Conservation (phyloP, 2,329 filamentous ascomycete species). For the Leptographium lundbergii region DNA sequence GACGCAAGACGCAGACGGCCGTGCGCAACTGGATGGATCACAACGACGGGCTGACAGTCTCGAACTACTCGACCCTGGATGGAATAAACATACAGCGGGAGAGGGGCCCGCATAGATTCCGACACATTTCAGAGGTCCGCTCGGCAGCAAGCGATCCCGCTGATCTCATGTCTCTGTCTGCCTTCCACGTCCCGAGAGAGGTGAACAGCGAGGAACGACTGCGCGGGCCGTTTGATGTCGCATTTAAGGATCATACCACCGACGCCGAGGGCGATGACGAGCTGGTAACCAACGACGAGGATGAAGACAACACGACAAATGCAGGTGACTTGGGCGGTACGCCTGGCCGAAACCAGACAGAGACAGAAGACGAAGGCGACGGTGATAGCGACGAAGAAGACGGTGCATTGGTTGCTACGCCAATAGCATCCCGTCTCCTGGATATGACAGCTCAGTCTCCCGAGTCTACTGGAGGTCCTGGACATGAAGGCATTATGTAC, state of each 20-base stretch:
- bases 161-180: slow-evolving; percentile 41
- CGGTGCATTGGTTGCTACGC: slow-evolving; percentile 44
- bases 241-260: slow-evolving; percentile 54
- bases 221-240: slow-evolving; percentile 18
- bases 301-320: slow-evolving; percentile 25
- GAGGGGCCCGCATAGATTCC: slow-evolving; percentile 26
- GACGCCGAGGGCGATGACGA: slow-evolving; percentile 87
- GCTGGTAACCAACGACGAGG: slow-evolving; percentile 68
- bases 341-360: neutral
- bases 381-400: slow-evolving; percentile 22
- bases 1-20: slow-evolving; percentile 64
- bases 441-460: slow-evolving; percentile 9
- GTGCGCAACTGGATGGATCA: slow-evolving; percentile 87
- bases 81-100: slow-evolving; percentile 37
- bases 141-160: slow-evolving; percentile 53
- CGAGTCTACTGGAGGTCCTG: slow-evolving; percentile 15
- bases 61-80: slow-evolving; percentile 37
- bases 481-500: neutral
- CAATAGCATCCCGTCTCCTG: slow-evolving; percentile 21
- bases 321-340: slow-evolving; percentile 2
- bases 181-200: slow-evolving; percentile 18
- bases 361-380: slow-evolving; percentile 15
- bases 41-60: slow-evolving; percentile 38
- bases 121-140: slow-evolving; percentile 41
- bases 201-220: neutral